A percentile compares a stretch with the other conserved stretches of the same genome.
Evolutionary conservation across 2,329 filamentous ascomycete genomes (phyloP).

Genomic region (Lasiodiplodia sp.): DNA sequence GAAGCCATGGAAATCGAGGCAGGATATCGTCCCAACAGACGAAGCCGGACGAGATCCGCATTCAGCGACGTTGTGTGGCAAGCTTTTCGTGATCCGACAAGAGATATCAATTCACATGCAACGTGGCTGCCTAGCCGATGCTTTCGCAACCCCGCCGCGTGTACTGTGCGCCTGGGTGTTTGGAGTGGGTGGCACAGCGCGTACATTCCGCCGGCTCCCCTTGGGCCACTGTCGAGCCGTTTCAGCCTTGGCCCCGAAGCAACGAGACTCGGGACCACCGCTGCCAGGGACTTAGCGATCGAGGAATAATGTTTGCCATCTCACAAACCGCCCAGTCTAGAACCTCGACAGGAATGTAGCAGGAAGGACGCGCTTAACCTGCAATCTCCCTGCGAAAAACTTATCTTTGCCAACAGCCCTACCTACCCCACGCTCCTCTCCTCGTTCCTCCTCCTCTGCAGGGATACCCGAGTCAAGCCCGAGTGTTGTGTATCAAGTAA

Average conservation of each 20-base stretch:
- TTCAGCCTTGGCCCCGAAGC: constrained; percentile 24
- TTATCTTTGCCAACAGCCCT: constrained; percentile 3
- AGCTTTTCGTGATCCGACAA: too few species aligned
- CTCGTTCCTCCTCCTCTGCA: background rate
- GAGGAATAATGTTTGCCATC: constrained; percentile 20
- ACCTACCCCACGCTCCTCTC: background rate
- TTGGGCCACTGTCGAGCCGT: constrained; percentile 1
- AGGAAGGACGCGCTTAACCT: constrained; percentile 9
- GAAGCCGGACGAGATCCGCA: background rate
- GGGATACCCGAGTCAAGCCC: background rate
- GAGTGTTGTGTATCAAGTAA: constrained; percentile 3
- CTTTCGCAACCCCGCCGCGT: background rate
- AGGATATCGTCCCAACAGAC: background rate
- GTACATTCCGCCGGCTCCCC: constrained; percentile 23
- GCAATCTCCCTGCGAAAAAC: constrained; percentile 9
- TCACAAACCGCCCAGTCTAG: constrained; percentile 17
- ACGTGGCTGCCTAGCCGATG: constrained; percentile 6
- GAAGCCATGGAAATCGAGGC: background rate
- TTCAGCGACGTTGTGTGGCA: too few species aligned
- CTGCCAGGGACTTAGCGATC: constrained; percentile 12
- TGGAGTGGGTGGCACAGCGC: constrained; percentile 21
- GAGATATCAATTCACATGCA: background rate
- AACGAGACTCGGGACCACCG: constrained; percentile 3
- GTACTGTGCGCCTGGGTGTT: constrained; percentile 16
- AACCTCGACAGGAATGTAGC: constrained; percentile 24